These are phyloP conservation scores for Ophiostoma populinum DNA, from an alignment of 2,329 filamentous ascomycete species.

Conservation along the genomic window DNA sequence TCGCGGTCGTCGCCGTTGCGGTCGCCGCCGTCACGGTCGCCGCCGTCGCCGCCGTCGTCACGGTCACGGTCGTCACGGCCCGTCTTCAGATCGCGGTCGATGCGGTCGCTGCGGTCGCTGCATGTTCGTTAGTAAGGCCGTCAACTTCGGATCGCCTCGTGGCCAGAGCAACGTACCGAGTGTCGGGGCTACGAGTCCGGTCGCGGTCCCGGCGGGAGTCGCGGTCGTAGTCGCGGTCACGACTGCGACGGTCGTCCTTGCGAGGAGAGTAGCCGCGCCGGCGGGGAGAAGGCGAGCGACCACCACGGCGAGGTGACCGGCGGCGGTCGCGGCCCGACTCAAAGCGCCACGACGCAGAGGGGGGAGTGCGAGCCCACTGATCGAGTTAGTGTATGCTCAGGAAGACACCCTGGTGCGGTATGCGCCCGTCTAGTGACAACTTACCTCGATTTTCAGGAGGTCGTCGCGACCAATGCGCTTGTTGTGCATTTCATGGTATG, in stretches of 20 bases:
- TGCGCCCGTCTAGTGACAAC: conserved; percentile 15
- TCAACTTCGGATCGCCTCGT: too few species aligned
- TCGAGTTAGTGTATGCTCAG: too few species aligned
- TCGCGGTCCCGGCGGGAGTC: conserved; percentile 60
- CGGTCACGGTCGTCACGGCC: conserved; percentile 43
- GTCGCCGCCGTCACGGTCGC: conserved; percentile 29
- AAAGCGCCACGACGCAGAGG: conserved; percentile 96
- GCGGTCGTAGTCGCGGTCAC: conserved; percentile 47
- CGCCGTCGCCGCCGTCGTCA: conserved; percentile 31
- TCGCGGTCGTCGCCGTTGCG: conserved; percentile 28
- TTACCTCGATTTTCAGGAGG: conserved; percentile 90
- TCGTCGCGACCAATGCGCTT: conserved; percentile 95
- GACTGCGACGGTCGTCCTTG: conserved; percentile 68
- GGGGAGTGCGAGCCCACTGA: conserved; percentile 95
- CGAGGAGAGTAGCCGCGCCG: conserved; percentile 73
- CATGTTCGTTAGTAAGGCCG: background rate
- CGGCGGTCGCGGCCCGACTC: conserved; percentile 69
- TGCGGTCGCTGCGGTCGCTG: conserved; percentile 25
- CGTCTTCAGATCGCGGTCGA: conserved; percentile 31
- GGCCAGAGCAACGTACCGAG: conserved; percentile 27
- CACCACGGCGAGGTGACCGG: conserved; percentile 45
- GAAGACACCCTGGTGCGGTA: too few species aligned
- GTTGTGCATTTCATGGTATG: conserved; percentile 99
- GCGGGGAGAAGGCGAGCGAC: conserved; percentile 61
- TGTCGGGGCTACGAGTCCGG: conserved; percentile 55